Conservation (phyloP, 2,329 filamentous ascomycete genomes). For the Claviceps capensis region DNA sequence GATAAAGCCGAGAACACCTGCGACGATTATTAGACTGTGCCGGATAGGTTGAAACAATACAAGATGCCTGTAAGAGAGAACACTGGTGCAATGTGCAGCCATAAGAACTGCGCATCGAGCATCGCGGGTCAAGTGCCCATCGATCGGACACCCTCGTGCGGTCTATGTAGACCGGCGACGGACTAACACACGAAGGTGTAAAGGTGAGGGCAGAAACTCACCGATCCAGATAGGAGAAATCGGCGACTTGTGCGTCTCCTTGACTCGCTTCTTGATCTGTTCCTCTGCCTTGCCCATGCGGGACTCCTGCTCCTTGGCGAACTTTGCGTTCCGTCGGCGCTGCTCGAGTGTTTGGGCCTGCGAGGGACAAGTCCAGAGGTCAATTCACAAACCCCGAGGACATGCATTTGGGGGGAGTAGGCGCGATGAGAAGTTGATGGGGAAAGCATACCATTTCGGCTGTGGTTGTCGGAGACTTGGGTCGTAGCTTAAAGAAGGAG, state of each 20-base stretch:
- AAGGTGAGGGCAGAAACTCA: conserved; percentile 21
- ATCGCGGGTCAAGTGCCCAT: too few relatives aligned
- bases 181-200: neutral
- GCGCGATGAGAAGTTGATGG: too few relatives aligned
- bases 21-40: neutral
- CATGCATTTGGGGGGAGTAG: neutral
- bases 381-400: neutral
- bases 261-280: conserved; percentile 45
- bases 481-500: too few relatives aligned
- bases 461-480: too few relatives aligned
- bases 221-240: conserved; percentile 52
- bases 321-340: conserved; percentile 68
- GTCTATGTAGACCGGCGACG: too few relatives aligned
- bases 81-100: too few relatives aligned
- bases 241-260: conserved; percentile 43
- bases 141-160: too few relatives aligned
- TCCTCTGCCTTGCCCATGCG: conserved; percentile 63
- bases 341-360: conserved; percentile 77
- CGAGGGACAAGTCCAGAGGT: neutral
- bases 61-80: too few relatives aligned
- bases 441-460: neutral
- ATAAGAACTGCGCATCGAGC: neutral
- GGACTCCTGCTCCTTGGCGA: conserved; percentile 56
- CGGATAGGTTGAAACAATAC: neutral
- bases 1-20: conserved; percentile 44